Evolutionary conservation across 768 basidiomycete genomes (phyloP).

Genomic region (Tricholoma sp.): DNA sequence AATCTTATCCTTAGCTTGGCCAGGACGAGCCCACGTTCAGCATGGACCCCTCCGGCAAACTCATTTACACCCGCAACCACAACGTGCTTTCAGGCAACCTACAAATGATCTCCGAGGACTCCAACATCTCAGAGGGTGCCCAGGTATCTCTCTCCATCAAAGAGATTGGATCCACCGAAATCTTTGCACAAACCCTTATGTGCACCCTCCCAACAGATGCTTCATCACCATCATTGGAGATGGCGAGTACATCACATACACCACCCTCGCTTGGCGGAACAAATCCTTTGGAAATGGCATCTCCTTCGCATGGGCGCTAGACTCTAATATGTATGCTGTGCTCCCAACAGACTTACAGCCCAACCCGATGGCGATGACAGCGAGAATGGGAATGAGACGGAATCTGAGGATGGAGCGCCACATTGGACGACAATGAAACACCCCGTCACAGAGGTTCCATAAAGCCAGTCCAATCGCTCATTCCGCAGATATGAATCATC

Average conservation of each 20-base stretch:
- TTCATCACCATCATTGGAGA: conserved; percentile 63
- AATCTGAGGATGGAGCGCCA: not conserved
- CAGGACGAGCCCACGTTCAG: no score
- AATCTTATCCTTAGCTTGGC: conserved; percentile 57
- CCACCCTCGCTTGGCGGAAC: no score
- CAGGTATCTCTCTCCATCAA: conserved; percentile 76
- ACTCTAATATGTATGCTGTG: no score
- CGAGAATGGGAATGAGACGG: not conserved
- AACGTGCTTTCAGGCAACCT: conserved; percentile 87
- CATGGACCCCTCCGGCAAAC: no score
- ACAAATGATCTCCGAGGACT: conserved; percentile 39
- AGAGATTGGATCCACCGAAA: no score
- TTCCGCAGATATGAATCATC: not conserved
- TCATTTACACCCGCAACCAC: no score
- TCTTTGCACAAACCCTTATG: conserved; percentile 72
- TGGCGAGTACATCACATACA: no score
- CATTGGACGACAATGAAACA: no score
- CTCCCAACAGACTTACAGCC: not conserved
- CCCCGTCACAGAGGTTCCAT: no score
- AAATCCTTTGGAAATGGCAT: no score
- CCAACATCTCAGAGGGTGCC: conserved; percentile 60
- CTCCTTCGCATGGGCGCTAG: no score
- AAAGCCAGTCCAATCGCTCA: not conserved
- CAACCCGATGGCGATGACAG: not conserved
- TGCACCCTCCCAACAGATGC: conserved; percentile 93